Evolutionary conservation across 768 basidiomycete genomes (phyloP), one percentile per base, ranked within the genome.

Genomic region (Fomitopsis serialis): DNA sequence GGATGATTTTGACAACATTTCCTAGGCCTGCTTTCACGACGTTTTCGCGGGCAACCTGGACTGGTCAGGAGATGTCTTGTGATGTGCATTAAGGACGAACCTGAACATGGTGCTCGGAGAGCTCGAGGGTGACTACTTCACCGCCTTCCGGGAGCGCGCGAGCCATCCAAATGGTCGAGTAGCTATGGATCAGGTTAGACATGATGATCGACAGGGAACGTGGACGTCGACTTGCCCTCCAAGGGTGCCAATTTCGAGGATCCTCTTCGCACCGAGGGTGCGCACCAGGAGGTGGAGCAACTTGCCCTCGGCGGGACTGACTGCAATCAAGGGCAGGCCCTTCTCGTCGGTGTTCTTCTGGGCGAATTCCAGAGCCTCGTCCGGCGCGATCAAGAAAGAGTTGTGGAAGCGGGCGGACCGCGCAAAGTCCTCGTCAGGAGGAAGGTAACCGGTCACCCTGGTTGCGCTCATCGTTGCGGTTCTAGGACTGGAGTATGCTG

Each of bases 231-330:
- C 42, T 62, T 58, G 84, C 83, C 84, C 85, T 58, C 81, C 83
- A 9, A 86, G 71, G 5, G 84, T 85, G 0, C 84, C 85, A 45
- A 87, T 76, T 60, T 86, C 84, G 44, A 87, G 64, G 13, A 85
- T 72, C 53, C 74, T 68, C 68, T 79, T 81, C 36, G 82, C 84
- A 11, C 72, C 66, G 34, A 81, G 72, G 3, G 78, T 74, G 45
- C 68, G 67, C 6, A 74, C 79, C 32, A 83, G 53, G 5, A 86
- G 71, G 53, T 77, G 71, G 54, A 85, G 58, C 55, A 83, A 73
- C 63, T 82, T 82, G 11, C 81, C 83, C 64, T 83, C 79, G 0
- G 78, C 73, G 9, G 73, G 63, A 45, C 73, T 75, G 34, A 81
- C 79, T 1, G 77, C 74, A 40, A 81, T 81, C 6, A 7, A 4